Evolutionary conservation across 495 filamentous ascomycete genomes (phyloP).

Genomic region (Hypomontagnella monticulosa): DNA sequence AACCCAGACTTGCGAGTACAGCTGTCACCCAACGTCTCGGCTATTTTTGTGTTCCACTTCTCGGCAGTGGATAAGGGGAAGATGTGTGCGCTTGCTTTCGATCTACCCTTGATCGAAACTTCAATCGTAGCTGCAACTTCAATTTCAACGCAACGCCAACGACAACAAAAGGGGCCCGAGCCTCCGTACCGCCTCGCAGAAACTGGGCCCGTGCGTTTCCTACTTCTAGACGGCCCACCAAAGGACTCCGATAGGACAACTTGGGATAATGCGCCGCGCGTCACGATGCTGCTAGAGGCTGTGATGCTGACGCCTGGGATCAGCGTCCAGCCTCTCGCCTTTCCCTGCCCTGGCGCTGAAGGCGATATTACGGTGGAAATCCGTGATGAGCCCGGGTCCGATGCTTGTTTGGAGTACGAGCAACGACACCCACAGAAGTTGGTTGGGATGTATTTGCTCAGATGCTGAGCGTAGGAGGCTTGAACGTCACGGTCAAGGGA

Average conservation of each 20-base stretch:
- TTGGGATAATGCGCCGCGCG: slow-evolving; percentile 61
- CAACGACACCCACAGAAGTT: background rate
- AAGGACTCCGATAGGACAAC: slow-evolving; percentile 54
- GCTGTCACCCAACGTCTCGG: slow-evolving; percentile 65
- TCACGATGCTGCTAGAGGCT: slow-evolving; percentile 40
- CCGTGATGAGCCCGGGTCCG: slow-evolving; percentile 13
- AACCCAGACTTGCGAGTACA: slow-evolving; percentile 64
- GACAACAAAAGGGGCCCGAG: background rate
- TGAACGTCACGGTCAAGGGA: too few relatives aligned
- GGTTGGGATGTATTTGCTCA: slow-evolving; percentile 29
- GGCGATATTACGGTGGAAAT: slow-evolving; percentile 15
- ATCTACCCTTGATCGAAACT: slow-evolving; percentile 63
- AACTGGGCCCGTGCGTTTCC: slow-evolving; percentile 64
- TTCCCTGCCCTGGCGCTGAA: slow-evolving; percentile 38
- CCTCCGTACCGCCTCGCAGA: slow-evolving; percentile 63
- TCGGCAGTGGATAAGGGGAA: slow-evolving; percentile 61
- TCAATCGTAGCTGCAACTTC: too few relatives aligned
- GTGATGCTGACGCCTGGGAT: slow-evolving; percentile 18
- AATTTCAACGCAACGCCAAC: too few relatives aligned
- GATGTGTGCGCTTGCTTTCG: slow-evolving; percentile 72
- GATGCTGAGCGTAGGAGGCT: slow-evolving; percentile 14
- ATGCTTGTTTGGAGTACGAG: slow-evolving; percentile 20
- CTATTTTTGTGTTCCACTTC: slow-evolving; percentile 78
- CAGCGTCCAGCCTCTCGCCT: slow-evolving; percentile 13
- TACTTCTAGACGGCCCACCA: slow-evolving; percentile 51